Percentiles rank a stretch among this genome's conserved stretches.
These are phyloP conservation scores for Oryza longistaminata DNA, from an alignment of 176 grass and related monocot genomes.

Conservation along the genomic window DNA sequence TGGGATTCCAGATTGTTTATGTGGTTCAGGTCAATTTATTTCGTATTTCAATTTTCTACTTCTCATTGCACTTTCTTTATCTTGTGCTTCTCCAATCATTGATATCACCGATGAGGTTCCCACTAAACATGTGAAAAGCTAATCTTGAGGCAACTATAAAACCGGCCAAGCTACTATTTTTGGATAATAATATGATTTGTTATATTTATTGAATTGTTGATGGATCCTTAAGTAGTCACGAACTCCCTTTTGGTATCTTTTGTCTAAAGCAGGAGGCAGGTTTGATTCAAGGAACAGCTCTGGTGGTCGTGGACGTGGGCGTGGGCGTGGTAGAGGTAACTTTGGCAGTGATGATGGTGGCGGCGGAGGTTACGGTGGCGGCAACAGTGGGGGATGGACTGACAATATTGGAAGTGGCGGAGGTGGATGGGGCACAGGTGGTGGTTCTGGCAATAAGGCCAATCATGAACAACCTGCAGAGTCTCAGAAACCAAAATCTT, in stretches of 20 bases:
- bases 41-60: neutral
- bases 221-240: neutral
- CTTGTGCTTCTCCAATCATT: neutral
- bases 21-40: neutral
- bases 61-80: neutral
- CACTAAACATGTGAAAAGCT: neutral
- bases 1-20: neutral
- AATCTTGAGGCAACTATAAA: neutral
- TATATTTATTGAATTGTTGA: neutral
- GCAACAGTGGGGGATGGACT: slow-evolving; percentile 47
- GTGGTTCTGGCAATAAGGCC: slow-evolving; percentile 41
- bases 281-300: slow-evolving; percentile 78
- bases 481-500: slow-evolving; percentile 63
- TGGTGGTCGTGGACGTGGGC: slow-evolving; percentile 49
- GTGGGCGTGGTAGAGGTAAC: slow-evolving; percentile 57
- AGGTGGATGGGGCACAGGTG: slow-evolving; percentile 44
- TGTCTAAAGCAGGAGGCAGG: slow-evolving; percentile 61
- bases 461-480: slow-evolving; percentile 52
- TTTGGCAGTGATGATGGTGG: slow-evolving; percentile 49
- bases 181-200: neutral
- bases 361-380: slow-evolving; percentile 36
- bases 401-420: slow-evolving; percentile 42
- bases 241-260: neutral
- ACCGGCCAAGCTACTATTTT: neutral
- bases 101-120: neutral